Conservation (phyloP, 306 rosid species). For the Corylus americana region DNA sequence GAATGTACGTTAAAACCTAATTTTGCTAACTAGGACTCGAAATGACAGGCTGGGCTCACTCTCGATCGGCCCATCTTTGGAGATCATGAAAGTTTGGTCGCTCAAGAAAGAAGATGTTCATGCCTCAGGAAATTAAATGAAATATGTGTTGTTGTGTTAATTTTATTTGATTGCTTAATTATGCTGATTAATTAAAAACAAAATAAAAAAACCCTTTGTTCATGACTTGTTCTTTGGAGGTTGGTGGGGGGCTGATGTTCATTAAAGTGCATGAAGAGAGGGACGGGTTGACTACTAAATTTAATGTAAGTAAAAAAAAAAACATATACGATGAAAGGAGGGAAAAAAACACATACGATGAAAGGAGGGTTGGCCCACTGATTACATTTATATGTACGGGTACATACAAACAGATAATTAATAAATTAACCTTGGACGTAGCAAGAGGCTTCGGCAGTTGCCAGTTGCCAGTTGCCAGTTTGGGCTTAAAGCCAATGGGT, state of each 20-base stretch:
- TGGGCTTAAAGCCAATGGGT: background rate
- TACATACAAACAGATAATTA: background rate
- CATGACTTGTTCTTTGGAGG: too few species aligned
- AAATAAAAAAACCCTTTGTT: too few species aligned
- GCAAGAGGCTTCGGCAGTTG: background rate
- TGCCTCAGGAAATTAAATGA: background rate
- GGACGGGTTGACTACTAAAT: background rate
- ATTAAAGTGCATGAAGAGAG: too few species aligned
- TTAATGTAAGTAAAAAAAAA: background rate
- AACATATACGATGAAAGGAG: too few species aligned
- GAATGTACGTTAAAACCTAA: background rate
- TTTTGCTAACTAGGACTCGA: background rate
- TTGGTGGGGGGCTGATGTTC: too few species aligned
- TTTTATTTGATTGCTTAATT: too few species aligned
- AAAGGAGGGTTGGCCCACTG: background rate
- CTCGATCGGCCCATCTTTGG: background rate
- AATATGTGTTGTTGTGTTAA: too few species aligned
- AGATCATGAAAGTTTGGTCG: background rate
- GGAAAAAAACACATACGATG: background rate
- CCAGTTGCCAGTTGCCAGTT: background rate
- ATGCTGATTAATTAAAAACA: too few species aligned
- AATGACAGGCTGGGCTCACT: background rate
- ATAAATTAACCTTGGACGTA: background rate
- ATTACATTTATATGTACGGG: background rate
- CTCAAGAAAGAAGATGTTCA: background rate